Percentiles rank a stretch among this genome's conserved stretches.
These are phyloP conservation scores for Ceratocystiopsis minuta DNA, from an alignment of 2,329 filamentous ascomycete genomes.

Conservation along the genomic window DNA sequence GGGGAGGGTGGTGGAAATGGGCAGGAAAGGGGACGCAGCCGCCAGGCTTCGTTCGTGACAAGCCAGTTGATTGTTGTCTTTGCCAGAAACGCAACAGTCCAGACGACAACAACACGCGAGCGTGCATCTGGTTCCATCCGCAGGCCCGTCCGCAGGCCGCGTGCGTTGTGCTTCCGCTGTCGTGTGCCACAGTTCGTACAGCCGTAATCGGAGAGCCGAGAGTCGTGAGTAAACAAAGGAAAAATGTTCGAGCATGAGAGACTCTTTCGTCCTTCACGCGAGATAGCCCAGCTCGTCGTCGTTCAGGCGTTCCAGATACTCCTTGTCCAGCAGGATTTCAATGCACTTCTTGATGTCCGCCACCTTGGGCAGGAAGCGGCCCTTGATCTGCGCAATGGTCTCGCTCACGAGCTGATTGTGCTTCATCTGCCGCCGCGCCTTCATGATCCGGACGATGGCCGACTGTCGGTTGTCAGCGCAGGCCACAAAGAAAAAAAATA, in stretches of 20 bases:
- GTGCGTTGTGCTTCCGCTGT: too few species aligned
- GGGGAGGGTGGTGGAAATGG: too few species aligned
- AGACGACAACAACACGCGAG: too few species aligned
- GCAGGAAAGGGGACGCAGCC: too few species aligned
- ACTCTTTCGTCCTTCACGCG: constrained; percentile 39
- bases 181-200: too few species aligned
- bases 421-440: constrained; percentile 97
- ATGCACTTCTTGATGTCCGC: constrained; percentile 99
- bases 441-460: constrained; percentile 98
- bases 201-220: neutral
- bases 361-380: constrained; percentile 82
- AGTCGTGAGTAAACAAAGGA: neutral
- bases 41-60: too few species aligned
- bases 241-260: neutral
- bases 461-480: constrained; percentile 39
- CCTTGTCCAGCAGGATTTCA: constrained; percentile 94
- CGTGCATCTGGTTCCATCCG: too few species aligned
- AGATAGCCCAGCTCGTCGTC: constrained; percentile 90
- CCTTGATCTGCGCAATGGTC: constrained; percentile 87
- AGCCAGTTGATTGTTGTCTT: too few species aligned
- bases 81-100: too few species aligned
- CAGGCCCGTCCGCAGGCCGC: too few species aligned
- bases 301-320: constrained; percentile 90
- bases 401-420: constrained; percentile 86
- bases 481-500: neutral